Evolutionary conservation across 1,139 yeast genomes (phyloP), one percentile per base, ranked within the genome.

Genomic region (Kurtzmaniella quercitrusa): DNA sequence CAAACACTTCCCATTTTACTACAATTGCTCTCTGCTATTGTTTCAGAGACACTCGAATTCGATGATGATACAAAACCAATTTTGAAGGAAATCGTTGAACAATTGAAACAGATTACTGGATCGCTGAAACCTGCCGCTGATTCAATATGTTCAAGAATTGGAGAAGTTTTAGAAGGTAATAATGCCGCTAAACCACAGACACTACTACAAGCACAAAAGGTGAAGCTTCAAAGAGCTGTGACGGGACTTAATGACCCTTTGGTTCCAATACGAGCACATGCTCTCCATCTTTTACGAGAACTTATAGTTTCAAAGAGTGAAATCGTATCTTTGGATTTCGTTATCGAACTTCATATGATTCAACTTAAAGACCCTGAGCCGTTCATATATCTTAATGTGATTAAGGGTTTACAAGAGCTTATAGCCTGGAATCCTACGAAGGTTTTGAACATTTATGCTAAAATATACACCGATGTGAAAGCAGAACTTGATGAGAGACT

Each of bases 261-360:
- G 45, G 83, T 87, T 1, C 96, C 98, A 0, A 79, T 90, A 2
- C 70, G 91, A 45, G 98, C 95, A 0, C 93, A 87, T 60, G 98
- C 97, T 0, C 65, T 93, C 16, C 79, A 78, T 50, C 63, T 85
- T 23, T 62, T 91, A 15, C 70, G 90, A 34, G 73, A 76, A 43
- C 66, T 91, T 40, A 73, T 86, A 2, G 72, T 70, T 31, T 59
- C 63, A 15, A 68, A 67, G 37, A 77, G 86, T 34, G 62, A 68
- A 1, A 78, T 77, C 0, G 61, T 90, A 5, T 61, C 81, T 0
- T 44, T 78, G 10, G 77, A 75, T 14, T 75, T 77, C 44, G 89
- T 78, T 0, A 62, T 87, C 34, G 72, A 77, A 25, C 63, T 89
- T 15, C 87, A 86, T 57, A 56, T 87, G 38, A 66, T 73, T 1